phyloP scores from a whole-genome alignment of 2,329 filamentous ascomycete species.

The Penicillium aurantiogriseum region DNA sequence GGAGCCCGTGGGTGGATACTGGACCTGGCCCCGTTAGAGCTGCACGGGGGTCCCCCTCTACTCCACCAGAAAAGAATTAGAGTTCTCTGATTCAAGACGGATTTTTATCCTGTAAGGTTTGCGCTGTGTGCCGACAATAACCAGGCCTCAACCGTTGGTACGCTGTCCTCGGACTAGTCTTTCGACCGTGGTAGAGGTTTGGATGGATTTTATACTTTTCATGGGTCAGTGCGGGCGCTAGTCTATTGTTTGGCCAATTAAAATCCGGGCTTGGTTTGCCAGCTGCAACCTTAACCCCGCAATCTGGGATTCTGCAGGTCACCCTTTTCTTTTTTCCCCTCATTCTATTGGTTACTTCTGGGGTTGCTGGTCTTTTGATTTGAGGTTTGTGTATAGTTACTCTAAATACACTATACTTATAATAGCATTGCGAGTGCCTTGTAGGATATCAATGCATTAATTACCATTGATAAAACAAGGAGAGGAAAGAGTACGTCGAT shows the following conservation, averaged over 20 bases:
- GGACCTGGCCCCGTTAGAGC: not conserved
- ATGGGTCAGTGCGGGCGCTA: conserved; percentile 7
- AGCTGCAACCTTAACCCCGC: conserved; percentile 31
- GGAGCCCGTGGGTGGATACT: not conserved
- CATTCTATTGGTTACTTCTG: not conserved
- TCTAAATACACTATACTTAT: not conserved
- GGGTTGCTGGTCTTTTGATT: not conserved
- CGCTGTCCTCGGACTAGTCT: not conserved
- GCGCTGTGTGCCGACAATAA: not conserved
- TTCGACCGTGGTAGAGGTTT: not conserved
- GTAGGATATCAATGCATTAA: not conserved
- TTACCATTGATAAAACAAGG: not conserved
- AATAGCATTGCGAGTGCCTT: not conserved
- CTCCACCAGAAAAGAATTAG: not conserved
- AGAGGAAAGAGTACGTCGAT: not conserved
- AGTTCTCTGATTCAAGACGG: not conserved
- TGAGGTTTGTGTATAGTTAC: not conserved
- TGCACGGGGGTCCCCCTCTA: not conserved
- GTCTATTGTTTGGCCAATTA: conserved; percentile 1
- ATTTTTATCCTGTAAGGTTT: not conserved
- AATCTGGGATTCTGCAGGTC: conserved; percentile 10
- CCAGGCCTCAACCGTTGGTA: not conserved
- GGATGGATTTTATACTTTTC: not conserved
- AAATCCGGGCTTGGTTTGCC: conserved; percentile 3
- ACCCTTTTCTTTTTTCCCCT: not conserved